Conservation (phyloP, 2,329 filamentous ascomycete genomes). For the Clonostachys solani region DNA sequence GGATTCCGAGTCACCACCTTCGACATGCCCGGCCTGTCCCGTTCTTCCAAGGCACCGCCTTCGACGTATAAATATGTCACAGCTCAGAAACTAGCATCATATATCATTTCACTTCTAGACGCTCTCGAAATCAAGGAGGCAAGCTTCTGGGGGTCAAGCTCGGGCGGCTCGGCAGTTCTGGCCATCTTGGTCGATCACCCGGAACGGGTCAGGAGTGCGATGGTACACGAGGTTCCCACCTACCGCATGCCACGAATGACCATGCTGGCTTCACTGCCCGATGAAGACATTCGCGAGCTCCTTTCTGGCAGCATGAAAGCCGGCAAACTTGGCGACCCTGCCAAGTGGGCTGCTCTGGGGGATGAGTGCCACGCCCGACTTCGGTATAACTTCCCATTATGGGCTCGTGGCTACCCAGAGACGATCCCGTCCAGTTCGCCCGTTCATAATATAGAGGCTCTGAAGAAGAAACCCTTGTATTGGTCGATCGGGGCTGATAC, state of each 20-base stretch:
- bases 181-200: background rate
- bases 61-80: slow-evolving; percentile 1
- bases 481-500: background rate
- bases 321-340: background rate
- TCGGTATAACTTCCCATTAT: background rate
- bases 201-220: background rate
- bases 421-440: background rate
- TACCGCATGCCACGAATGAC: background rate
- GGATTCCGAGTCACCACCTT: slow-evolving; percentile 3
- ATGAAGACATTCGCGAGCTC: background rate
- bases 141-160: slow-evolving; percentile 1
- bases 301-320: background rate
- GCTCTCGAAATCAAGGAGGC: background rate
- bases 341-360: background rate
- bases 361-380: slow-evolving; percentile 1
- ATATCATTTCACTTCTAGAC: background rate
- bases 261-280: background rate
- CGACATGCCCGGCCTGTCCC: slow-evolving; percentile 3
- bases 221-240: slow-evolving; percentile 1
- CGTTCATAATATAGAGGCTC: background rate
- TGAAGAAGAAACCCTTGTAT: background rate
- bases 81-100: background rate
- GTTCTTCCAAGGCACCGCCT: background rate
- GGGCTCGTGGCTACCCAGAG: background rate
- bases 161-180: background rate